These are phyloP conservation scores for Lenwebbia sp. DNA, from an alignment of 345 rosid species.

Conservation along the genomic window DNA sequence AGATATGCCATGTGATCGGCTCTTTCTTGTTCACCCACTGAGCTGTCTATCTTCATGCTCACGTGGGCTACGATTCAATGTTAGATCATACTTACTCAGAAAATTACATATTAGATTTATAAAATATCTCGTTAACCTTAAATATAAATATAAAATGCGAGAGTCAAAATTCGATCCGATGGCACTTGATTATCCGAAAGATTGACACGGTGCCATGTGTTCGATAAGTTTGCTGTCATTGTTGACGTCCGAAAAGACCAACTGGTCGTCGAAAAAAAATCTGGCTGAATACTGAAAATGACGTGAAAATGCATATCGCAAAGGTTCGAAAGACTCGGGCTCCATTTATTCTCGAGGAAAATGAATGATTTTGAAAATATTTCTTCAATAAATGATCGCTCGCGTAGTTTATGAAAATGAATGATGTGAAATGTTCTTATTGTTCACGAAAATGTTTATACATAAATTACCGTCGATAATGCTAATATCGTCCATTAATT, in stretches of 20 bases:
- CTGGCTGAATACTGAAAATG: not conserved
- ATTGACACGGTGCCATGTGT: not conserved
- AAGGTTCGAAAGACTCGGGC: rapidly evolving
- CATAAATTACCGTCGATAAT: rapidly evolving
- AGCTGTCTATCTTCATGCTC: not conserved
- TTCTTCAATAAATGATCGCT: rapidly evolving
- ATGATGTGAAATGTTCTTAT: rapidly evolving
- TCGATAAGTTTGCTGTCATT: rapidly evolving
- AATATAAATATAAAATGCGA: not conserved
- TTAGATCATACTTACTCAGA: too few species aligned
- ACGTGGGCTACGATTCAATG: not conserved
- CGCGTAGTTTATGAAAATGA: rapidly evolving
- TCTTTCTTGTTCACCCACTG: not conserved
- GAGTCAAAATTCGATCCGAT: not conserved
- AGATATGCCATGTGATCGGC: not conserved
- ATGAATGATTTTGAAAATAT: not conserved
- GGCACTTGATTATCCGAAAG: not conserved
- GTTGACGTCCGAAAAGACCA: too few species aligned
- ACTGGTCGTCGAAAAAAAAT: not conserved
- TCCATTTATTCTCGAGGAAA: rapidly evolving
- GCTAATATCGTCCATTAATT: not conserved
- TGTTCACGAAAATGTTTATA: rapidly evolving
- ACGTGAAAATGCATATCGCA: rapidly evolving
- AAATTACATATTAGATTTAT: too few species aligned
- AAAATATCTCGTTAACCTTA: not conserved